Percentiles rank a stretch among this genome's conserved stretches.
These are phyloP conservation scores for Mycena kentingensis DNA, from an alignment of 768 basidiomycete genomes.

Conservation along the genomic window DNA sequence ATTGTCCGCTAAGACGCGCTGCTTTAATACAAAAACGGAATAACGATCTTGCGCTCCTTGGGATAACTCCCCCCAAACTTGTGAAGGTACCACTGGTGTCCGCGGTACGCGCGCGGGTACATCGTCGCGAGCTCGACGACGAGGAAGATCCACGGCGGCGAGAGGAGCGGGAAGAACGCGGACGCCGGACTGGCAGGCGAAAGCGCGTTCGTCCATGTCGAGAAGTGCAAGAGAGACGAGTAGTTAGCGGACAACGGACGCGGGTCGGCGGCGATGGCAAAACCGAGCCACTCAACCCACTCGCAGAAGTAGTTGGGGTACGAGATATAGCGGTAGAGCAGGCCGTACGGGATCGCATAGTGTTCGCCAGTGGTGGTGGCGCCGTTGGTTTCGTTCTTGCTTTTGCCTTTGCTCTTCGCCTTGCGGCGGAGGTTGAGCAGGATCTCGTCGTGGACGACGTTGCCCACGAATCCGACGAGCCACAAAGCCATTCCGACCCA, in stretches of 20 bases:
- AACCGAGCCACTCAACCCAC: conserved; percentile 94
- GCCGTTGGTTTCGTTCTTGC: conserved; percentile 32
- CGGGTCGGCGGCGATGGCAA: conserved; percentile 73
- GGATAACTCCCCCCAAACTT: conserved; percentile 81
- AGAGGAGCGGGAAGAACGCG: conserved; percentile 42
- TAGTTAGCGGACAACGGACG: conserved; percentile 11
- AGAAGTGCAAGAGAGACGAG: conserved; percentile 22
- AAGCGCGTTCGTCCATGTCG: conserved; percentile 21
- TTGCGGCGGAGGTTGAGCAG: conserved; percentile 79
- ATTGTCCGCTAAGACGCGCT: neutral
- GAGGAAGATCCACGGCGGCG: conserved; percentile 84
- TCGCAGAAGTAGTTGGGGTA: conserved; percentile 95
- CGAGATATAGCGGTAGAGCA: conserved; percentile 75
- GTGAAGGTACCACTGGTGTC: conserved; percentile 82
- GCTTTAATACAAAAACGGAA: conserved; percentile 73
- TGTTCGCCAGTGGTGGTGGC: conserved; percentile 41
- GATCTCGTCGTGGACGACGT: conserved; percentile 89
- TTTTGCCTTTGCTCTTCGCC: conserved; percentile 42
- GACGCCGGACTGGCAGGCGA: conserved; percentile 21
- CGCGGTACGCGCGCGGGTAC: conserved; percentile 79
- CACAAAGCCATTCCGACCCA: conserved; percentile 68
- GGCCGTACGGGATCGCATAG: conserved; percentile 81
- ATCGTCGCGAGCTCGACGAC: conserved; percentile 71
- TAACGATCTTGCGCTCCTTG: conserved; percentile 67
- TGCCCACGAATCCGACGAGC: conserved; percentile 72